Evolutionary conservation across 2,329 filamentous ascomycete species (phyloP).

Genomic region (Claviceps monticola): DNA sequence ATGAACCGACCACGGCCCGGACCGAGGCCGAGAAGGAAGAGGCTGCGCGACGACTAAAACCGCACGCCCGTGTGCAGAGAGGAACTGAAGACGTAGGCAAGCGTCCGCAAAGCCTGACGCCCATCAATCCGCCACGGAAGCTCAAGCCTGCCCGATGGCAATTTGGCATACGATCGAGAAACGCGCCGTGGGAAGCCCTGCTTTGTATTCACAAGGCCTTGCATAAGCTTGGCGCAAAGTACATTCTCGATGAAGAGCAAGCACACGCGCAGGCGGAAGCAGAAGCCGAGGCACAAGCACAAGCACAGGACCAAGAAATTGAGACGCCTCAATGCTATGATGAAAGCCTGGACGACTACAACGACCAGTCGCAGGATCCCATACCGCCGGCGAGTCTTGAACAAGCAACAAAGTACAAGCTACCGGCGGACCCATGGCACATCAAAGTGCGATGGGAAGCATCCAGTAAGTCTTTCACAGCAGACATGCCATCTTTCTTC

Average conservation of each 20-base stretch:
- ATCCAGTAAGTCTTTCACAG: conserved; percentile 47
- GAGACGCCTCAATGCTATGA: conserved; percentile 21
- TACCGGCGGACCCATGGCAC: conserved; percentile 92
- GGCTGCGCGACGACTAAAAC: conserved; percentile 67
- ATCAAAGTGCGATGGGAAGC: conserved; percentile 84
- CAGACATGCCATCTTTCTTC: background rate
- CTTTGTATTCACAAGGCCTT: conserved; percentile 90
- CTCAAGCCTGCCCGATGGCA: conserved; percentile 84
- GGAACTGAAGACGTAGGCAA: conserved; percentile 51
- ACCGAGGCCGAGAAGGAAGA: conserved; percentile 68
- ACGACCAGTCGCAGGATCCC: conserved; percentile 22
- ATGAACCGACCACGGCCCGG: conserved; percentile 35
- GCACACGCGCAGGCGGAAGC: conserved; percentile 21
- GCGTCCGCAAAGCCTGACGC: conserved; percentile 49
- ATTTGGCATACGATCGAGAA: conserved; percentile 90
- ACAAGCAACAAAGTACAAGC: conserved; percentile 52
- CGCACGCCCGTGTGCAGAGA: conserved; percentile 61
- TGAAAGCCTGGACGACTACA: conserved; percentile 28
- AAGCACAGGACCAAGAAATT: conserved; percentile 24
- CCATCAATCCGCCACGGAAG: conserved; percentile 52
- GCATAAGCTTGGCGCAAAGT: conserved; percentile 74
- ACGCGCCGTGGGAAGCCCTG: conserved; percentile 87
- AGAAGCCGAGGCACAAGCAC: too few relatives aligned
- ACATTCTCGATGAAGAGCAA: conserved; percentile 56
- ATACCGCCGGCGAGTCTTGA: conserved; percentile 28